Evolutionary conservation across 2,329 filamentous ascomycete genomes (phyloP), one percentile per base, ranked within the genome.

Genomic region (Cladophialophora carrionii): DNA sequence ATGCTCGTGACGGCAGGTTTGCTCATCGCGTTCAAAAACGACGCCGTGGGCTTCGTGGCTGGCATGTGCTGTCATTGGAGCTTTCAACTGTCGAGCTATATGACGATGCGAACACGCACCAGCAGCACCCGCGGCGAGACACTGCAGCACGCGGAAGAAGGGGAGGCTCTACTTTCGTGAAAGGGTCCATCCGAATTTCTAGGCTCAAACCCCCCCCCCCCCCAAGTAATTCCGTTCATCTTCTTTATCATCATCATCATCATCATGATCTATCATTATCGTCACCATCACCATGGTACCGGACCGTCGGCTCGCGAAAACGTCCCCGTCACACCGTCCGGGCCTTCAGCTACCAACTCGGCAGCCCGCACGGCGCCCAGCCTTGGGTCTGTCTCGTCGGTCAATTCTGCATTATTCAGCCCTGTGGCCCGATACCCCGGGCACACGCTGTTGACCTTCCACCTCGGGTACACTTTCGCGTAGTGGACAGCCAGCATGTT

Each of bases 1-100:
- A 96, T 97, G 92, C 83, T 96, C 64, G 88, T 93, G 67, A 98
- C 94, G 0, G 87, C 91, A 8, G 92, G 90, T 0, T 85, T 89
- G 2, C 84, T 96, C 61, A 77, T 98, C 57, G 92, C 91, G 0
- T 96, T 96, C 73, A 90, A 87, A 76, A 98, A 97, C 73, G 93
- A 96, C 77, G 92, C 89, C 0, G 85, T 96, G 5, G 94, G 94
- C 0, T 96, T 97, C 72, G 66, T 90, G 14, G 91, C 89, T 0
- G 94, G 94, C 0, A 85, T 96, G 82, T 75, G 90, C 3, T 96
- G 92, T 75, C 87, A 94, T 76, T 88, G 84, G 78, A 85, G 87
- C 0, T 90, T 92, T 71, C 76, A 77, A 63, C 57, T 80, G 53
- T 78, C 79, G 57, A 54, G 32, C 31, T 61, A 61, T 37, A 4